Percentiles rank a stretch among this genome's conserved stretches.
These are phyloP conservation scores for Capillidium rhysosporum DNA, from an alignment of 371 early-diverging fungal species.

Conservation along the genomic window DNA sequence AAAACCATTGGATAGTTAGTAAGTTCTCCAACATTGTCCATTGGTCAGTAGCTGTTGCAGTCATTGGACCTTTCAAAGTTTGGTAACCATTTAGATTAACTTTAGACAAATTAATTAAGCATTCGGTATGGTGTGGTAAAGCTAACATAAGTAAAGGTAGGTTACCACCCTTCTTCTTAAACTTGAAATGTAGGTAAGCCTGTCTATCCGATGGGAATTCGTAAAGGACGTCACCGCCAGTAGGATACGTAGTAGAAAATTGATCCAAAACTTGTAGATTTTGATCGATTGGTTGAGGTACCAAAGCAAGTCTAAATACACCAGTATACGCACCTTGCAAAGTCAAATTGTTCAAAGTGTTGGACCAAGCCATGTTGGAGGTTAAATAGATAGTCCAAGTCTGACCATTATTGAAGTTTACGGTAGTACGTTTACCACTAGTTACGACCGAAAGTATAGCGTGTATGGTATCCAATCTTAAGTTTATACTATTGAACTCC, in stretches of 20 bases:
- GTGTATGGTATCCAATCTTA: conserved; percentile 14
- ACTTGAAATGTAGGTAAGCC: conserved; percentile 1
- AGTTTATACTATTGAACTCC: conserved; percentile 8
- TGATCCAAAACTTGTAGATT: conserved; percentile 7
- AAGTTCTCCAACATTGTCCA: conserved; percentile 33
- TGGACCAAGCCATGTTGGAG: background rate
- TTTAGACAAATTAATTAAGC: conserved; percentile 13
- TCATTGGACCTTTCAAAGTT: conserved; percentile 41
- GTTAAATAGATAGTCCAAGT: conserved; percentile 13
- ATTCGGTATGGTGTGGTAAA: conserved; percentile 28
- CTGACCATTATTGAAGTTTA: conserved; percentile 13
- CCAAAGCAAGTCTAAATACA: conserved; percentile 5
- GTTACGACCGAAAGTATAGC: conserved; percentile 13
- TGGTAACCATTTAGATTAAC: conserved; percentile 18
- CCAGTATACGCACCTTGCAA: conserved; percentile 1
- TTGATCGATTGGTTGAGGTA: conserved; percentile 4
- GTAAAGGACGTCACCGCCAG: conserved; percentile 11
- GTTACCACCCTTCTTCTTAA: conserved; percentile 9
- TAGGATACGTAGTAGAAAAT: conserved; percentile 14
- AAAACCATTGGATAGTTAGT: conserved; percentile 17
- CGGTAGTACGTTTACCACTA: background rate
- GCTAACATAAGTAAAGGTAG: conserved; percentile 19
- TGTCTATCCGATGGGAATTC: conserved; percentile 7
- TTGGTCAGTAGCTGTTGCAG: conserved; percentile 27
- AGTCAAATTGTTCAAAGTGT: background rate